Conservation (phyloP, 2,329 filamentous ascomycete species). For the Scedosporium boydii region DNA sequence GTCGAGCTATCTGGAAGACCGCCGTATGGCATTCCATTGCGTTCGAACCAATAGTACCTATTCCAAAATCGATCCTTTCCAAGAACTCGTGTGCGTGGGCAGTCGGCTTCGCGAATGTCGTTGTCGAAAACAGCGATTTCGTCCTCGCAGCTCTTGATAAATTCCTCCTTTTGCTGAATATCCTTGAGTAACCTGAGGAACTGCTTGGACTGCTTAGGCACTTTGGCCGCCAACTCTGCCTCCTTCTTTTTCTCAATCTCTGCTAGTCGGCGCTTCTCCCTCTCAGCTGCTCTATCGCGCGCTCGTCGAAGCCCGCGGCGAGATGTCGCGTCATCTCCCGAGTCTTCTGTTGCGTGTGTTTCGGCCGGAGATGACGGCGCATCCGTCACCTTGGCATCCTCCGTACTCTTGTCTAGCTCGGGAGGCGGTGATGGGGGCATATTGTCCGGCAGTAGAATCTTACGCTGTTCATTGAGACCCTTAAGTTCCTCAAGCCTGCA, state of each 20-base stretch:
- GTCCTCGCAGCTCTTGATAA: slow-evolving; percentile 72
- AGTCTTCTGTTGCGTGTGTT: slow-evolving; percentile 41
- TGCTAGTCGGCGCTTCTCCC: slow-evolving; percentile 68
- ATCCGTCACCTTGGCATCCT: slow-evolving; percentile 54
- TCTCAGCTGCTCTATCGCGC: slow-evolving; percentile 38
- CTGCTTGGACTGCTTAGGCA: slow-evolving; percentile 74
- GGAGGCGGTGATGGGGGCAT: slow-evolving; percentile 52
- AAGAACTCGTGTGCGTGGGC: slow-evolving; percentile 77
- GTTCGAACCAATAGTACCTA: slow-evolving; percentile 98
- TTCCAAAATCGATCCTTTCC: slow-evolving; percentile 98
- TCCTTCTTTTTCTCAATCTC: slow-evolving; percentile 63
- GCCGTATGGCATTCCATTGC: slow-evolving; percentile 93
- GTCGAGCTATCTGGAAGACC: slow-evolving; percentile 85
- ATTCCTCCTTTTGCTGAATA: slow-evolving; percentile 76
- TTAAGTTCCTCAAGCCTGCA: slow-evolving; percentile 61
- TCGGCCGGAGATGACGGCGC: slow-evolving; percentile 47
- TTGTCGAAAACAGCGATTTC: slow-evolving; percentile 81
- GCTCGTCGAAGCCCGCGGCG: slow-evolving; percentile 8
- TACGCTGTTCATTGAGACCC: slow-evolving; percentile 61
- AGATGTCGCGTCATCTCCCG: slow-evolving; percentile 52
- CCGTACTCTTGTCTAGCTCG: slow-evolving; percentile 36
- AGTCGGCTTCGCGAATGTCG: slow-evolving; percentile 88
- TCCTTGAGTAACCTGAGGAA: slow-evolving; percentile 81
- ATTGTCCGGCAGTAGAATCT: slow-evolving; percentile 64
- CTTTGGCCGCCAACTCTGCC: slow-evolving; percentile 52